Base-by-base conservation (phyloP, 2,329 filamentous ascomycete genomes). In the Harringtonia aguacate region DNA sequence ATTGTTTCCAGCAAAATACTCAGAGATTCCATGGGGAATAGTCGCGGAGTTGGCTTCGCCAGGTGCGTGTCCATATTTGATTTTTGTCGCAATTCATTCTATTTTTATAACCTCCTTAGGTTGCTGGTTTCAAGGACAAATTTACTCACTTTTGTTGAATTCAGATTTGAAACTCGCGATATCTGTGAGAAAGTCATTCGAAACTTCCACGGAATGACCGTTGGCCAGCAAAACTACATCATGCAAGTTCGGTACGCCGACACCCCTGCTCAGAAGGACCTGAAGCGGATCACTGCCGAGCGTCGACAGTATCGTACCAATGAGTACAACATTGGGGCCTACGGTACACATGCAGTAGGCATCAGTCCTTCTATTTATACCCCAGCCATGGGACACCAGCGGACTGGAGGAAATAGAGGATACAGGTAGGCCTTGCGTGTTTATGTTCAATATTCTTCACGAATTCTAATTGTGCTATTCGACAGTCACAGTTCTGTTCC, bases 231-330 rank as follows among this genome's bases (percentile, higher is more conserved):
- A 56, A 79, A 83, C 24, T 77, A 92, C 52, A 81, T 89, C 50
- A 78, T 92, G 65, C 89, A 95, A 65, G 88, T 98, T 54, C 89
- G 92, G 52, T 98, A 94, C 61, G 90, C 94, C 50, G 92, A 98
- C 59, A 98, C 92, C 31, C 86, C 92, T 44, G 85, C 90, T 50
- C 92, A 98, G 65, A 98, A 98, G 70, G 80, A 92, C 59, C 74
- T 98, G 54, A 98, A 98, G 74, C 84, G 92, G 51, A 84, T 95
- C 60, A 97, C 90, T 35, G 88, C 92, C 28, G 88, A 95, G 61
- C 86, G 89, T 46, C 88, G 92, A 48, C 87, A 94, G 58, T 97
- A 95, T 67, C 86, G 92, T 47, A 92, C 90, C 46, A 92, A 92
- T 46, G 92, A 97, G 68, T 97, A 97, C 66, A 89, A 89, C 55